phyloP scores from a whole-genome alignment of 2,329 filamentous ascomycete species.

The Orbilia javanica region DNA sequence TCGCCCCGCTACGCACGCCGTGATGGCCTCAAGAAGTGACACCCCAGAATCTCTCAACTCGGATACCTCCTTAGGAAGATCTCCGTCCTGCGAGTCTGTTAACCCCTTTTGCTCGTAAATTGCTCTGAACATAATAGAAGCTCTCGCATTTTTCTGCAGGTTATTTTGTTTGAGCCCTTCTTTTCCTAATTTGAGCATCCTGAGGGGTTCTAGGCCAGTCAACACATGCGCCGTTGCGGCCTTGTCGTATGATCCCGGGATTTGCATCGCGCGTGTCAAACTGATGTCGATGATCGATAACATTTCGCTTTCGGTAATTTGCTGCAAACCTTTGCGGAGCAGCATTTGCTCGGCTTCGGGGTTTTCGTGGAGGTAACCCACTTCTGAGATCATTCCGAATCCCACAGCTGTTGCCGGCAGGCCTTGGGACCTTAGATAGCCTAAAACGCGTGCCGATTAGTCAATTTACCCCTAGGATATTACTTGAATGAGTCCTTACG shows the following conservation, averaged over 20 bases:
- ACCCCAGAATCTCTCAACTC: constrained; percentile 4
- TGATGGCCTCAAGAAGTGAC: background rate
- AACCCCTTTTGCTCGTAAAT: constrained; percentile 8
- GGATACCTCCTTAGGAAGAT: constrained; percentile 12
- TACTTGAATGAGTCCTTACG: constrained; percentile 60
- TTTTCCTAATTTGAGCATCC: background rate
- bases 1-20: background rate
- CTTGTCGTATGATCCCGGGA: constrained; percentile 11
- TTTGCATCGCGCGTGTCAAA: background rate
- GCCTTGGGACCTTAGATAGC: constrained; percentile 62
- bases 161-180: background rate
- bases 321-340: constrained; percentile 16
- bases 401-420: constrained; percentile 61
- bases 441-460: constrained; percentile 48
- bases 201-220: constrained; percentile 31
- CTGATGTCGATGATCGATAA: constrained; percentile 27
- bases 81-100: background rate
- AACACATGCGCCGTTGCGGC: constrained; percentile 17
- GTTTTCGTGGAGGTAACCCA: constrained; percentile 63
- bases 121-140: constrained; percentile 21
- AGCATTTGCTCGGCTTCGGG: constrained; percentile 61
- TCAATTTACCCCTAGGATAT: constrained; percentile 59
- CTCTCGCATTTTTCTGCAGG: background rate
- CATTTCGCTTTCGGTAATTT: constrained; percentile 35
- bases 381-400: constrained; percentile 60